Conservation (phyloP, 768 basidiomycete species). For the Russula vinacea region DNA sequence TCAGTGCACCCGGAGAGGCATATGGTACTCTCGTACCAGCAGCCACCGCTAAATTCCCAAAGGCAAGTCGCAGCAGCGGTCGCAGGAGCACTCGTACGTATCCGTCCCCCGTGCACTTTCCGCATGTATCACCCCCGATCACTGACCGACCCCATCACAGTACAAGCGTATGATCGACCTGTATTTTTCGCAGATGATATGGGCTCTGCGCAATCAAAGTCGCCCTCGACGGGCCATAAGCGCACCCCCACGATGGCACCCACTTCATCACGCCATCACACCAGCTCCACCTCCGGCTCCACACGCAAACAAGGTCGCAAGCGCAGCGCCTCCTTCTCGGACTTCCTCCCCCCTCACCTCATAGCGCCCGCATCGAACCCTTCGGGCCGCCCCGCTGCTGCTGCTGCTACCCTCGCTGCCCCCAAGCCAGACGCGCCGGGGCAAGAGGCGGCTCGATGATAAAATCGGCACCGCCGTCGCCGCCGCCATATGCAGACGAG, state of each 20-base stretch:
- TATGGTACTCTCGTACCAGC: constrained; percentile 26
- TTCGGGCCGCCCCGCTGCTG: not conserved
- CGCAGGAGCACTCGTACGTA: constrained; percentile 17
- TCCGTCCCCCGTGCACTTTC: not conserved
- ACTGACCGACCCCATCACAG: not conserved
- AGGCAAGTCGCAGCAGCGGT: constrained; percentile 9
- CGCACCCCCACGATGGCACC: not conserved
- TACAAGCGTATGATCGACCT: constrained; percentile 24
- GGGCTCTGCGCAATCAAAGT: too few relatives aligned
- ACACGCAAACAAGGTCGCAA: not conserved
- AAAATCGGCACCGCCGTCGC: not conserved
- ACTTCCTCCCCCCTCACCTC: constrained; percentile 19
- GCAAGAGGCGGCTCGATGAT: too few relatives aligned
- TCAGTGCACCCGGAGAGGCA: constrained; percentile 19
- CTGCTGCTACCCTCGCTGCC: too few relatives aligned
- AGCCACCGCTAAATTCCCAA: constrained; percentile 7
- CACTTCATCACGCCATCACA: not conserved
- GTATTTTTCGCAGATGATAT: constrained; percentile 19
- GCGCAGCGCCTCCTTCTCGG: constrained; percentile 20
- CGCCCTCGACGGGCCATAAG: constrained; percentile 1
- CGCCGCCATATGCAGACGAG: not conserved
- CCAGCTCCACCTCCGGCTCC: not conserved
- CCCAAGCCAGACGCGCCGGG: not conserved
- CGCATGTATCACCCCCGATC: not conserved
- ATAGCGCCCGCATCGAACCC: constrained; percentile 6